Percentiles rank a stretch among this genome's conserved stretches.
phyloP scores from a whole-genome alignment of 257 asterid genomes.

The Thymus quinquecostatus region DNA sequence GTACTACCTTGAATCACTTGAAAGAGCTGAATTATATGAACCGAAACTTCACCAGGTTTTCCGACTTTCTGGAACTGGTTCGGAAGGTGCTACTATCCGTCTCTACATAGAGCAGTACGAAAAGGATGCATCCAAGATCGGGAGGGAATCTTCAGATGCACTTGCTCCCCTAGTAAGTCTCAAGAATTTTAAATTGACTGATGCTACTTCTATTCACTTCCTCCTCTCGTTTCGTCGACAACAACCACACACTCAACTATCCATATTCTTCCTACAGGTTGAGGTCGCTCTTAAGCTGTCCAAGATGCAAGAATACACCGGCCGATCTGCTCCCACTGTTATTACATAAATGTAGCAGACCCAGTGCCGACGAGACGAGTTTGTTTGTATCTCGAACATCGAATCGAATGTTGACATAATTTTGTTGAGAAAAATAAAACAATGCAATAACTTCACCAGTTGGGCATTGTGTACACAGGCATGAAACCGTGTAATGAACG shows the following conservation, averaged over 20 bases:
- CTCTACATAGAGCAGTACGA: conserved; percentile 94
- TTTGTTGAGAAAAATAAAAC: conserved; percentile 36
- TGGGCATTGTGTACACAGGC: conserved; percentile 25
- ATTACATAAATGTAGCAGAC: conserved; percentile 58
- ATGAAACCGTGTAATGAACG: conserved; percentile 17
- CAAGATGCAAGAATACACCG: conserved; percentile 85
- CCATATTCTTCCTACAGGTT: conserved; percentile 48
- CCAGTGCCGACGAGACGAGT: conserved; percentile 9
- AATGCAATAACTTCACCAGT: conserved; percentile 24
- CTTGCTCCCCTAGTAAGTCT: conserved; percentile 83
- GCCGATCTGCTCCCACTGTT: conserved; percentile 92
- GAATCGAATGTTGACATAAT: conserved; percentile 21
- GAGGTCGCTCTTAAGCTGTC: conserved; percentile 93
- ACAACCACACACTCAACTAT: not conserved
- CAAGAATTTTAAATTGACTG: not conserved
- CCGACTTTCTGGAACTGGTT: conserved; percentile 99
- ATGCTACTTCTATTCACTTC: not conserved
- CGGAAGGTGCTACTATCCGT: conserved; percentile 98
- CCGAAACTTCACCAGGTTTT: conserved; percentile 59
- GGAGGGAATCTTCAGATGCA: conserved; percentile 82
- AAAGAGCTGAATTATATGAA: not conserved
- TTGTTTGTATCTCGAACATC: not conserved
- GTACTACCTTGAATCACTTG: not conserved
- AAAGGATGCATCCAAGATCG: conserved; percentile 78
- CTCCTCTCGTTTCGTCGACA: not conserved